Base-by-base conservation (phyloP, 2,329 filamentous ascomycete species). In the Fusarium globosum region DNA sequence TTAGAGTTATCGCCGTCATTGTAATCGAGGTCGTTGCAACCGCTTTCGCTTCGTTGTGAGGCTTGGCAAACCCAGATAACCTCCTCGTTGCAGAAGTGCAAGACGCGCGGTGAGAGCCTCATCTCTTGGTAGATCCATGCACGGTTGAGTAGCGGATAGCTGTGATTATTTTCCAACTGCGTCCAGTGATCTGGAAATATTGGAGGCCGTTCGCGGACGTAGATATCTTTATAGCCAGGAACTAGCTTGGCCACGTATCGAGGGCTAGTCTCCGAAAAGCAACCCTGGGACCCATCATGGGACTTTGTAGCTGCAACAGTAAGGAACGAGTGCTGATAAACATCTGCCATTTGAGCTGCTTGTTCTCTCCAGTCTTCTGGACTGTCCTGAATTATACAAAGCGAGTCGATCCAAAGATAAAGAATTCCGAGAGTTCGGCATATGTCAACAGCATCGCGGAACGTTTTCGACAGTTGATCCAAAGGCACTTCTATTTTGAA, bases 61-160 rank as follows among this genome's bases (percentile, higher is more conserved):
- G n/a, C 0, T 8, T 2, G 39, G 5, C 53, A 57, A 9, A 45
- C 53, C 53, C 53, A 57, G n/a, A 45, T 57, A n/a, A 57, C 39
- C 8, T 57, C 53, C n/a, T 57, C 39, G 16, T 45, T 33, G 13
- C 53, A 57, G 10, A 45, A 57, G 14, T 57, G 53, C 16, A 57
- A 1, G 10, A 57, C 53, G 1, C 53, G 38, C 4, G 53, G 53
- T 3, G 53, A 57, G 1, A 57, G 9, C 12, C 18, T 45, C 53
- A 45, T 35, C n/a, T 57, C 53, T 30, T 57, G 53, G 8, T 57
- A 57, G 9, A 45, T 57, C 53, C 53, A 57, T 13, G 21, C 53
- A 6, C 53, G 53, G 2, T 35, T 45, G 3, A 57, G 9, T 0
- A 45, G 10, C 1, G 53, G 53, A 2, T 57, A 57, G 1, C 6